A percentile compares a stretch with the other conserved stretches of the same genome.
phyloP scores from a whole-genome alignment of 2,329 filamentous ascomycete genomes.

The Zarea fungicola region DNA sequence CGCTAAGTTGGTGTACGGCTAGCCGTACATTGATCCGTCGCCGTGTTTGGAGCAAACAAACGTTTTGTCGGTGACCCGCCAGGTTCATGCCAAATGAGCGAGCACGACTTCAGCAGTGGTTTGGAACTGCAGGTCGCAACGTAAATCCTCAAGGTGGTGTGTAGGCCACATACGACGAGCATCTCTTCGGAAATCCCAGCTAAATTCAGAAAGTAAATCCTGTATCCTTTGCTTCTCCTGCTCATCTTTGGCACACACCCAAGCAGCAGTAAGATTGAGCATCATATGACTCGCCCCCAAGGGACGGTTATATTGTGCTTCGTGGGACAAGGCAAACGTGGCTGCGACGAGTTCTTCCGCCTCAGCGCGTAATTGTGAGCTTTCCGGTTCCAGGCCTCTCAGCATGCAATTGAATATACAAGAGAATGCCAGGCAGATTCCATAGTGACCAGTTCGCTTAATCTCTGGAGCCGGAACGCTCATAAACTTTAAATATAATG shows the following conservation, averaged over 20 bases:
- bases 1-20: too few species aligned
- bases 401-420: constrained; percentile 10
- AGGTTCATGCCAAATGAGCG: background rate
- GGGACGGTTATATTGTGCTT: background rate
- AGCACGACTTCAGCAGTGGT: background rate
- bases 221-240: background rate
- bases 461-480: background rate
- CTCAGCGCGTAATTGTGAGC: background rate
- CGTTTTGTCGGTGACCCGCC: too few species aligned
- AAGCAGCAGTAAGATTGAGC: constrained; percentile 5
- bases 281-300: constrained; percentile 4
- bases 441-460: background rate
- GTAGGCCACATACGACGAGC: background rate
- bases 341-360: background rate
- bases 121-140: constrained; percentile 1
- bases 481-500: constrained; percentile 4
- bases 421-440: constrained; percentile 2
- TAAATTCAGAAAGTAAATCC: background rate
- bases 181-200: constrained; percentile 1
- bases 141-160: background rate
- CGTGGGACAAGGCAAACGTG: background rate
- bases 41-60: too few species aligned
- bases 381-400: constrained; percentile 1
- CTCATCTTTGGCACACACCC: background rate
- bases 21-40: too few species aligned